Conservation (phyloP, 164 flowering plant genomes). For the Annona squamosa region DNA sequence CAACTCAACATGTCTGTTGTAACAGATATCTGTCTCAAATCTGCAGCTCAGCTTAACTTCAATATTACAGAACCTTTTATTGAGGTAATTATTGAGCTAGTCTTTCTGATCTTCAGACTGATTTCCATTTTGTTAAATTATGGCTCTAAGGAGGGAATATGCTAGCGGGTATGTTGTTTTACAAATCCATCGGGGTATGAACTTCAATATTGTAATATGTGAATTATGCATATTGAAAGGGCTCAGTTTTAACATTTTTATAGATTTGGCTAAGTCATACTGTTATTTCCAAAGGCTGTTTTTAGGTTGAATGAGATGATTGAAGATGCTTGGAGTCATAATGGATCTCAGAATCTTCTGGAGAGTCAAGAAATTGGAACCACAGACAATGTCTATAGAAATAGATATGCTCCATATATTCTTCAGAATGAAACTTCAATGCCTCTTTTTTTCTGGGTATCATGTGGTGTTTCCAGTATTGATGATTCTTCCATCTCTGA, state of each 20-base stretch:
- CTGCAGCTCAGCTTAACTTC: conserved; percentile 57
- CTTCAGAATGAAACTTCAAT: conserved; percentile 84
- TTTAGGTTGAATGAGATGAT: conserved; percentile 63
- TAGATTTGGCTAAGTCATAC: background rate
- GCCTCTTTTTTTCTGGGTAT: conserved; percentile 56
- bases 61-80: conserved; percentile 71
- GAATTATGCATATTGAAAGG: background rate
- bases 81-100: conserved; percentile 47
- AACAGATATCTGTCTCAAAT: conserved; percentile 51
- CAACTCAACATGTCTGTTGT: conserved; percentile 32
- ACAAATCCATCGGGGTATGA: background rate
- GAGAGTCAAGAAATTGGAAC: conserved; percentile 17
- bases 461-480: conserved; percentile 22
- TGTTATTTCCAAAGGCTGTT: conserved; percentile 33
- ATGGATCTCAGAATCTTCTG: conserved; percentile 21
- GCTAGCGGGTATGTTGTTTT: background rate
- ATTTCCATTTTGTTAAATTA: background rate
- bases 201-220: background rate
- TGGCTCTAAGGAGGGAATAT: background rate
- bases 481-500: conserved; percentile 30
- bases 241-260: too few relatives aligned
- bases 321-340: conserved; percentile 42
- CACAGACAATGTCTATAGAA: conserved; percentile 23
- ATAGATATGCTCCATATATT: conserved; percentile 76
- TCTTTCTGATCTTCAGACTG: background rate